These are phyloP conservation scores for Fusarium caatingaense DNA, from an alignment of 2,329 filamentous ascomycete genomes.

Conservation along the genomic window DNA sequence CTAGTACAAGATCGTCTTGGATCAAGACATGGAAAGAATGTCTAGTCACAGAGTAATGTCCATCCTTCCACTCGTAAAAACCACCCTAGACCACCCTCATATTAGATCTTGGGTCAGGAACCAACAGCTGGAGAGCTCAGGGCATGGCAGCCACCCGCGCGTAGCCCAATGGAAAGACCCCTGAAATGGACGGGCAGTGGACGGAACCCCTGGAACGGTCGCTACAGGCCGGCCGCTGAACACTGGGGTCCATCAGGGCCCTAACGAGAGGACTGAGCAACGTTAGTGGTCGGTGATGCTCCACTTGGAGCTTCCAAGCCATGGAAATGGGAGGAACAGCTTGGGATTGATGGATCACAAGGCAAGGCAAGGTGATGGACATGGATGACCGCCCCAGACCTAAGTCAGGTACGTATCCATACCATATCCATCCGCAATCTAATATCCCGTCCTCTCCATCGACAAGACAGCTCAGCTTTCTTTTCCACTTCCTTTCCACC, in stretches of 20 bases:
- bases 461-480: slow-evolving; percentile 40
- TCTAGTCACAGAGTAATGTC: slow-evolving; percentile 12
- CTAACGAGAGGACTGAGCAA: slow-evolving; percentile 14
- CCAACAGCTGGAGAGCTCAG: slow-evolving; percentile 1
- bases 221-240: slow-evolving; percentile 31
- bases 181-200: slow-evolving; percentile 25
- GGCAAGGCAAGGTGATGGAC: slow-evolving; percentile 24
- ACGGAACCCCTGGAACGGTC: slow-evolving; percentile 33
- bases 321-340: slow-evolving; percentile 38
- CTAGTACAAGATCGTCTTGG: background rate
- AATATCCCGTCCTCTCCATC: slow-evolving; percentile 36
- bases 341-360: slow-evolving; percentile 32
- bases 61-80: slow-evolving; percentile 1
- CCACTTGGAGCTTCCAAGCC: slow-evolving; percentile 14
- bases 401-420: slow-evolving; percentile 39
- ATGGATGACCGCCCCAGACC: slow-evolving; percentile 7
- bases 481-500: slow-evolving; percentile 15
- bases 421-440: slow-evolving; percentile 42
- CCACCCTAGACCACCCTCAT: slow-evolving; percentile 5
- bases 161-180: slow-evolving; percentile 26
- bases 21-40: slow-evolving; percentile 22
- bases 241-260: slow-evolving; percentile 29
- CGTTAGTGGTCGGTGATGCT: slow-evolving; percentile 28
- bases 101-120: slow-evolving; percentile 22
- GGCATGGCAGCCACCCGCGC: slow-evolving; percentile 26